These are phyloP conservation scores for Pleurotus giganteus DNA, from an alignment of 768 basidiomycete species.

Conservation along the genomic window DNA sequence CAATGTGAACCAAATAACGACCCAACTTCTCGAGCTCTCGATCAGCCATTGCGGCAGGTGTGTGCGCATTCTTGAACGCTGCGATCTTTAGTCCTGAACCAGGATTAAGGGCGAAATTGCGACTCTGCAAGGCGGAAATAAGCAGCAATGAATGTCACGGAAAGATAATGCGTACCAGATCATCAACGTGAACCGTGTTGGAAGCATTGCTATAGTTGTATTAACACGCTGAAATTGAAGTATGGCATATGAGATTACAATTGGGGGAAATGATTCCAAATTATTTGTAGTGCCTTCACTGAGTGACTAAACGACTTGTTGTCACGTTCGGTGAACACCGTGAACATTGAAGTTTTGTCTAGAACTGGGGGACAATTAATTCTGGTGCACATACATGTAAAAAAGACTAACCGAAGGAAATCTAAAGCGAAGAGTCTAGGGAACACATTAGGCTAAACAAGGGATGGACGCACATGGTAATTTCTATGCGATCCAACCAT, in stretches of 20 bases:
- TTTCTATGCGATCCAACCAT: conserved; percentile 71
- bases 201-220: conserved; percentile 43
- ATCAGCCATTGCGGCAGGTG: conserved; percentile 58
- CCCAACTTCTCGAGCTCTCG: conserved; percentile 66
- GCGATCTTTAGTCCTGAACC: conserved; percentile 80
- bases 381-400: background rate
- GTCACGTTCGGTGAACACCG: conserved; percentile 73
- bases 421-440: conserved; percentile 30
- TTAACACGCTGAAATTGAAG: background rate
- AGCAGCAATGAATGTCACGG: background rate
- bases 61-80: conserved; percentile 79
- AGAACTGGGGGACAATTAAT: conserved; percentile 45
- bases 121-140: conserved; percentile 39
- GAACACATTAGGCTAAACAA: background rate
- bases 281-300: conserved; percentile 80
- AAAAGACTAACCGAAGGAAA: conserved; percentile 54
- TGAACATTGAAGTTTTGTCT: conserved; percentile 89
- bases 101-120: conserved; percentile 89
- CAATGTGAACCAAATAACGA: conserved; percentile 65
- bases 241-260: conserved; percentile 42
- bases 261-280: conserved; percentile 86
- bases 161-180: conserved; percentile 48
- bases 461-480: conserved; percentile 55
- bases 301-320: conserved; percentile 76
- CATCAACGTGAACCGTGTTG: conserved; percentile 89